These are phyloP conservation scores for Lobulomyces angularis DNA, from an alignment of 192 early-diverging fungal genomes.

Conservation along the genomic window DNA sequence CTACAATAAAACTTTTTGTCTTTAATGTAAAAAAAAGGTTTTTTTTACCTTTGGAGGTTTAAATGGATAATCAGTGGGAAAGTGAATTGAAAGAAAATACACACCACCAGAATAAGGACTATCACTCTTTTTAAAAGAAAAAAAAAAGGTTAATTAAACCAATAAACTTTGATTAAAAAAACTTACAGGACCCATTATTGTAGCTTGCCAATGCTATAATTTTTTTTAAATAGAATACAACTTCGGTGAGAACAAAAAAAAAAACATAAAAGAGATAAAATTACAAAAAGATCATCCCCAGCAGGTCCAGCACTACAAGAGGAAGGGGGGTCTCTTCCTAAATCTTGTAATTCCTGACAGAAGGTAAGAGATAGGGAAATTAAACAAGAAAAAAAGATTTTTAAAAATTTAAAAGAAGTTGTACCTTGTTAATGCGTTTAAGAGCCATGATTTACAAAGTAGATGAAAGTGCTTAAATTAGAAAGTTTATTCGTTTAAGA, in stretches of 20 bases:
- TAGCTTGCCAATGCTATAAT: constrained; percentile 94
- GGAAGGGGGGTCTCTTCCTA: constrained; percentile 92
- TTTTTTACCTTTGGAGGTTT: constrained; percentile 84
- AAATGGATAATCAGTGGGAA: constrained; percentile 96
- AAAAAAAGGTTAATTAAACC: not conserved
- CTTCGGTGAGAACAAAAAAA: constrained; percentile 3
- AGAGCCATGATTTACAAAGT: too few species aligned
- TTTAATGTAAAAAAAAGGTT: not conserved
- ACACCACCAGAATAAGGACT: constrained; percentile 89
- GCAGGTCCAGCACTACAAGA: constrained; percentile 94
- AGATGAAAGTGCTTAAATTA: too few species aligned
- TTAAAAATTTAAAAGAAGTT: constrained; percentile 1
- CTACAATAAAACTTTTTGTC: constrained; percentile 15
- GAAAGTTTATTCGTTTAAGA: too few species aligned
- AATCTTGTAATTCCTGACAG: constrained; percentile 69
- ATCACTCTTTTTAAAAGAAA: constrained; percentile 45
- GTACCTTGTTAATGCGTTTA: constrained; percentile 98
- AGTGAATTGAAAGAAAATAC: constrained; percentile 95
- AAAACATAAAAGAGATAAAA: constrained; percentile 10
- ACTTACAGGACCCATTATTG: constrained; percentile 93
- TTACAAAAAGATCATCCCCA: constrained; percentile 64
- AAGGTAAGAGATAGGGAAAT: not conserved
- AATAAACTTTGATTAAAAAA: not conserved
- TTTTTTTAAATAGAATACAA: constrained; percentile 6
- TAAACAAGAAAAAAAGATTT: constrained; percentile 4